These are phyloP conservation scores for Antarctomyces pellizariae DNA, from an alignment of 495 filamentous ascomycete genomes.

Conservation along the genomic window DNA sequence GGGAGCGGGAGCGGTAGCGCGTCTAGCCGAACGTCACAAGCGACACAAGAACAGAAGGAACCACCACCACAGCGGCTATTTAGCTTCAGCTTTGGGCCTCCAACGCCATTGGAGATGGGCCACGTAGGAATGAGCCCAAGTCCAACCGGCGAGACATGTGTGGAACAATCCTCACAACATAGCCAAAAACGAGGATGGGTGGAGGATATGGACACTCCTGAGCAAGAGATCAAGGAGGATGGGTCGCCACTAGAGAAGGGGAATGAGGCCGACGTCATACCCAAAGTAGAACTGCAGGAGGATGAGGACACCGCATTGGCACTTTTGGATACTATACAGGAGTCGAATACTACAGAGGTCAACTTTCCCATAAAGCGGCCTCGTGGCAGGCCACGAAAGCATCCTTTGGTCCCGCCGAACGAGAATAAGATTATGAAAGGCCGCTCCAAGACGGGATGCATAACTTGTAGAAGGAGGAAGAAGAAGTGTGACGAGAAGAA, in stretches of 20 bases:
- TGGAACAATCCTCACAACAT: too few species aligned
- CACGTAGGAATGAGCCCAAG: too few species aligned
- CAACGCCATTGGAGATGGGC: too few species aligned
- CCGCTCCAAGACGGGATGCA: slow-evolving; percentile 84
- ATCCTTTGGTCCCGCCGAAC: slow-evolving; percentile 34
- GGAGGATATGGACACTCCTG: background rate
- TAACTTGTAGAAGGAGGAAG: slow-evolving; percentile 76
- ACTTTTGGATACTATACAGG: slow-evolving; percentile 3
- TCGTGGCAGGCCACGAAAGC: slow-evolving; percentile 67
- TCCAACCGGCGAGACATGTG: too few species aligned
- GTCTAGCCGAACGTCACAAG: too few species aligned
- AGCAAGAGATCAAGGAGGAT: background rate
- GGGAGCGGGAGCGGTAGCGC: too few species aligned
- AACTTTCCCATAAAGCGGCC: slow-evolving; percentile 27
- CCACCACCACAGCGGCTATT: too few species aligned
- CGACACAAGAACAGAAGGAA: too few species aligned
- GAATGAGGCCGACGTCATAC: slow-evolving; percentile 5
- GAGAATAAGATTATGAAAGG: slow-evolving; percentile 52
- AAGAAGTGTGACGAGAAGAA: slow-evolving; percentile 98
- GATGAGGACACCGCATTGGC: slow-evolving; percentile 3
- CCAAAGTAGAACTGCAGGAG: slow-evolving; percentile 5
- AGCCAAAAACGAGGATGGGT: background rate
- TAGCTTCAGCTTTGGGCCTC: too few species aligned
- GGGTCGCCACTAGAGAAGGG: slow-evolving; percentile 7
- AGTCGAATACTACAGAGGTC: slow-evolving; percentile 1